Base-by-base conservation (phyloP, 1,139 yeast species). In the Kodamaea plutei region DNA sequence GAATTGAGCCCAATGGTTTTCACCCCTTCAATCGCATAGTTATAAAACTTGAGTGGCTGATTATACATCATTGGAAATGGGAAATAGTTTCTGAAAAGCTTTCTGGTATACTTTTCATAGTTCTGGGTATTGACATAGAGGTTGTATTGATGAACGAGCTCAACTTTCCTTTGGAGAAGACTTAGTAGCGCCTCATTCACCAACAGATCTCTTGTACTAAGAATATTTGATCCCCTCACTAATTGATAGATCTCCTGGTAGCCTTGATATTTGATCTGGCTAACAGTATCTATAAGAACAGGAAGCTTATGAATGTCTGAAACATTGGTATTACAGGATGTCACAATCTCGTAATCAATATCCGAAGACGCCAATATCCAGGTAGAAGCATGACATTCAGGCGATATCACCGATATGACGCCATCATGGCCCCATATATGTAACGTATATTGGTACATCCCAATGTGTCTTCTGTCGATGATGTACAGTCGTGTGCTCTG, bases 11-110 rank as follows among this genome's bases (percentile, higher is more conserved):
- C 79, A 9, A 62, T 43, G 10, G 52, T 27, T 32, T 54, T 35
- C 39, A 62, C 61, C 71, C 76, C 48, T 45, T 60, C 48, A 47
- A 60, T 52, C 38, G 91, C 88, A 11, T 52, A 43, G 20, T 61
- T 51, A 45, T 73, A 65, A 38, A 73, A 69, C 28, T 65, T 63
- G 35, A 81, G 49, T 0, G 95, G 88, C 24, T 84, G 79, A 39
- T 78, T 79, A 54, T 84, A 85, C 73, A 85, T 89, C 80, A 84
- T 76, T 5, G 95, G 95, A 56, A 85, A 85, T 3, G 91, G 85
- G 20, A 84, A 60, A 39, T 77, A 66, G 4, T 59, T 45, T 21
- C 73, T 63, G 49, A 82, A 79, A 16, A 74, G 52, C 27, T 79
- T 78, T 34, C 93, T 64, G 2, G 89, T 76, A 36, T 70, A 76